Base-by-base conservation (phyloP, 441 rosid species). In the Gossypium davidsonii region DNA sequence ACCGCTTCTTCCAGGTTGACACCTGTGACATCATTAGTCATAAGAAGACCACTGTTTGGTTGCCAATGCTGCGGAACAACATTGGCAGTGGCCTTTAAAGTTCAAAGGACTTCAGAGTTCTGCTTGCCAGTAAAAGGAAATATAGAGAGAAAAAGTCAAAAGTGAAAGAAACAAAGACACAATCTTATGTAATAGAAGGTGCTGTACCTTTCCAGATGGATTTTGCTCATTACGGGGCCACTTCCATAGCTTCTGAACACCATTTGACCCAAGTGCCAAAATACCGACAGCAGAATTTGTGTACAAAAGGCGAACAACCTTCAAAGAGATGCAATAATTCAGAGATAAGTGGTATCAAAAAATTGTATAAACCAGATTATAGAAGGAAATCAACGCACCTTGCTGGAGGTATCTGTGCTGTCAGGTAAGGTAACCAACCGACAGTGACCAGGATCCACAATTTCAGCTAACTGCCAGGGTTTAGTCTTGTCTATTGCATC, bases 21-120 rank as follows among this genome's bases (percentile, higher is more conserved):
- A 82, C 91, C 92, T 67, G 88, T 62, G 64, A 88, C 81, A 78
- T 91, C 96, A 74, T 94, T 94, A 70, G 78, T 76, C 98, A 94
- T 94, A 79, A 88, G 83, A 91, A 90, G 93, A 82, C 98, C 97
- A 82, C 90, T 93, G 83, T 79, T 86, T 72, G 98, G 98, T 83
- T 90, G 89, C 97, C 97, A 91, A 74, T 81, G 94, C 77, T 88
- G 97, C 14, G 98, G 98, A 76, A 81, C 85, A 6, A 80, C 83
- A 79, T 73, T 83, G 71, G 96, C 85, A 3, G 97, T 89, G 84
- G 97, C 98, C 97, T 93, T 78, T 72, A 83, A 77, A 75, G 67
- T 77, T 42, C n/a, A 67, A 79, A 34, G 8, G 61, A 75, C 55
- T 49, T 83, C 56, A 81, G 86, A 68, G 70, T 73, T 71, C 65